Base-by-base conservation (phyloP, 208 protist genomes). In the Trypanosoma congolense region DNA sequence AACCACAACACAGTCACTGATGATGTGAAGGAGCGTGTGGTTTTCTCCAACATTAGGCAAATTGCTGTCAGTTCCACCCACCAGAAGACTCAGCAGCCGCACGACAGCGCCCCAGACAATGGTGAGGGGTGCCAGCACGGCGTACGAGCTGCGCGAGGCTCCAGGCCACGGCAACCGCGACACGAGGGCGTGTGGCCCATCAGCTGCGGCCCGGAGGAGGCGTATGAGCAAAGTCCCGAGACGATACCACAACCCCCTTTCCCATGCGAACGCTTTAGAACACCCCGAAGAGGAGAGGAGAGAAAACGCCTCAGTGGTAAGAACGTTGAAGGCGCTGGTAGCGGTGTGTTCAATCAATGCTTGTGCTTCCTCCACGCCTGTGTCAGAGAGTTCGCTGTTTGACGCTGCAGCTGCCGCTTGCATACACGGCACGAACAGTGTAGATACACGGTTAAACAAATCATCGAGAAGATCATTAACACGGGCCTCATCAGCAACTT, bases 211-310 rank as follows among this genome's bases (percentile, higher is more conserved):
- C 5, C 54, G 45, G 12, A 68, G 26, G 14, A 61, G 3, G 19
- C 48, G 35, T 14, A 56, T 3, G n/a, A 40, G 3, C 16, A 60
- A 59, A 26, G 33, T 3, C 14, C 61, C 54, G 28, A 50, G 26
- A 24, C 61, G 45, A 29, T 46, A 55, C 61, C 61, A 68, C 2
- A 31, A 42, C 4, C 19, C 33, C 31, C 52, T 19, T 25, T 46
- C 42, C 18, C 21, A 24, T 46, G 12, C 6, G 21, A n/a, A 8
- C 8, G n/a, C n/a, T n/a, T n/a, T n/a, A n/a, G n/a, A n/a, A n/a
- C n/a, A n/a, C n/a, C n/a, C n/a, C n/a, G 33, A 38, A 38, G 33
- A 38, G 12, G 33, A 16, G 33, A 38, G 33, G 12, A 38, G 12
- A 38, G 33, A 12, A 38, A 38, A 12, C 6, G 33, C 33, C 33